Evolutionary conservation across 1,139 yeast genomes (phyloP).

Genomic region (Saccharomyces hybrid): DNA sequence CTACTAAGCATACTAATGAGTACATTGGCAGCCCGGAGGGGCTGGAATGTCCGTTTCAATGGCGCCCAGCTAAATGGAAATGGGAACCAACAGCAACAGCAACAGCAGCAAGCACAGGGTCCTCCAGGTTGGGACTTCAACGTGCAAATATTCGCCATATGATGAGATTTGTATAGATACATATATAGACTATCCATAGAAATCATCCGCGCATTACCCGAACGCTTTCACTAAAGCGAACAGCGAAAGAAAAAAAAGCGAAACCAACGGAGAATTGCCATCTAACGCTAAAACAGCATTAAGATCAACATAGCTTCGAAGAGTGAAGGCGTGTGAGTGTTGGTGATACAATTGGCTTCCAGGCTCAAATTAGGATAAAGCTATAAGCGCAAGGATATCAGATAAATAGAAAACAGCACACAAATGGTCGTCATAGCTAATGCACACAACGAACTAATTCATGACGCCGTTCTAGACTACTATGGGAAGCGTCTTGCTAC

Average conservation of each 20-base stretch:
- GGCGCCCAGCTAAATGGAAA: constrained; percentile 17
- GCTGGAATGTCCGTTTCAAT: constrained; percentile 26
- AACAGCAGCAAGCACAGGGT: constrained; percentile 6
- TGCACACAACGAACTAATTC: too few relatives aligned
- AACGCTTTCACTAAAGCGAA: neutral
- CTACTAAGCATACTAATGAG: constrained; percentile 18
- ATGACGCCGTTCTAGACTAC: too few relatives aligned
- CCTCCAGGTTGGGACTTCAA: constrained; percentile 18
- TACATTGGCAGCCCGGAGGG: constrained; percentile 19
- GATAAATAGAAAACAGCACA: too few relatives aligned
- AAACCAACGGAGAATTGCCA: neutral
- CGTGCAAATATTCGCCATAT: constrained; percentile 26
- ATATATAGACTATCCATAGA: neutral
- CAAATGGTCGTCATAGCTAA: too few relatives aligned
- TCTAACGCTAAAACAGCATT: too few relatives aligned
- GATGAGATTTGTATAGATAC: neutral
- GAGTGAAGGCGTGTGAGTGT: neutral
- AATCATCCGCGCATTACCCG: neutral
- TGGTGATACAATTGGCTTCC: neutral
- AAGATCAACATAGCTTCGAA: too few relatives aligned
- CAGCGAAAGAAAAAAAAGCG: neutral
- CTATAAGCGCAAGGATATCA: too few relatives aligned
- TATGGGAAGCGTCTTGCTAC: too few relatives aligned
- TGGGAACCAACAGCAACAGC: constrained; percentile 1
- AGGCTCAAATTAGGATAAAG: too few relatives aligned